Percentiles rank a stretch among this genome's conserved stretches.
Evolutionary conservation across 2,329 filamentous ascomycete species (phyloP).

Genomic region (Colletotrichum tofieldiae): DNA sequence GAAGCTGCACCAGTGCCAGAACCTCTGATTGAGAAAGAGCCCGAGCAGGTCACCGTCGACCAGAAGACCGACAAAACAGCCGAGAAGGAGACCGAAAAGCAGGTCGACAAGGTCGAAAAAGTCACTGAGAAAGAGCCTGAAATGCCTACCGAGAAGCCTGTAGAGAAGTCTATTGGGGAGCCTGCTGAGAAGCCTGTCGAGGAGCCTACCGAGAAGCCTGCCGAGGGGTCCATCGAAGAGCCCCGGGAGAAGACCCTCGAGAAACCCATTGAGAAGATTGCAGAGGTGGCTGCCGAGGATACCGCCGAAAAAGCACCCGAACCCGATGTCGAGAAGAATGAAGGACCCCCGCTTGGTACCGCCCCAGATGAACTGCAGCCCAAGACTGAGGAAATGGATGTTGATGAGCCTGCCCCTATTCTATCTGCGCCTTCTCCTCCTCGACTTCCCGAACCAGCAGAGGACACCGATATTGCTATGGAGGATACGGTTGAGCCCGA

Average conservation of each 20-base stretch:
- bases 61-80: constrained; percentile 1
- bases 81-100: neutral
- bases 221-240: neutral
- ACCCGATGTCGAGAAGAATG: constrained; percentile 42
- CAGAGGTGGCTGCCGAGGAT: constrained; percentile 1
- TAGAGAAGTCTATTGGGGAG: constrained; percentile 5
- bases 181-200: neutral
- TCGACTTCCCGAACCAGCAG: neutral
- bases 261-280: constrained; percentile 1
- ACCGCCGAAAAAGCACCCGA: constrained; percentile 5
- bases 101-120: constrained; percentile 5
- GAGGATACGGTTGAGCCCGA: constrained; percentile 41
- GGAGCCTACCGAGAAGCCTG: neutral
- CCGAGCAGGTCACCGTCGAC: constrained; percentile 17
- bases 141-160: neutral
- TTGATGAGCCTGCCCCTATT: constrained; percentile 48
- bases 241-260: neutral
- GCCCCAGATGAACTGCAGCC: constrained; percentile 47
- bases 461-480: constrained; percentile 45
- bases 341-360: neutral
- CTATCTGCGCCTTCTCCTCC: constrained; percentile 24
- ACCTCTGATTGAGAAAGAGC: constrained; percentile 6
- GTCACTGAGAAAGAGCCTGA: neutral
- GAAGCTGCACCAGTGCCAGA: constrained; percentile 5
- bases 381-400: constrained; percentile 61